A percentile compares a stretch with the other conserved stretches of the same genome.
phyloP scores from a whole-genome alignment of 805 yeast genomes.

The Starmera quercuum region DNA sequence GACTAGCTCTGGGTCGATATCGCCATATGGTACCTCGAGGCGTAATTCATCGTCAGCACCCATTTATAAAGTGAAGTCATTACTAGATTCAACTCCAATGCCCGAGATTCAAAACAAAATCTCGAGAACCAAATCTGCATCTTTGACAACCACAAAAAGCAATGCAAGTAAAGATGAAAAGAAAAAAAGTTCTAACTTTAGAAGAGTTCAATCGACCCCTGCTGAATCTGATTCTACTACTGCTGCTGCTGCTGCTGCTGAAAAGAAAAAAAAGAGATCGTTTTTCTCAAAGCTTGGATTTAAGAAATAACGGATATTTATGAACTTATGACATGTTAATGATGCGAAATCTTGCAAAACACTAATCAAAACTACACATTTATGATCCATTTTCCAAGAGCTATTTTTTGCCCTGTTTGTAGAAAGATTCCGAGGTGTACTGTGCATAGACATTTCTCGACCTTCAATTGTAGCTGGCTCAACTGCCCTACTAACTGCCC shows the following conservation, averaged over 20 bases:
- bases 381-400: no score
- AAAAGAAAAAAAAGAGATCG: background rate
- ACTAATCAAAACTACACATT: no score
- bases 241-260: background rate
- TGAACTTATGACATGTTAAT: no score
- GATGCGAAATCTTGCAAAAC: no score
- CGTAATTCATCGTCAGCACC: slow-evolving; percentile 7
- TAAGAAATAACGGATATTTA: background rate
- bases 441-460: no score
- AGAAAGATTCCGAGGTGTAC: no score
- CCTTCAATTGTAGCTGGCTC: no score
- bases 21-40: slow-evolving; percentile 6
- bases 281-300: slow-evolving; percentile 2
- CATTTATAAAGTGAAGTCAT: slow-evolving; percentile 16
- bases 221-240: background rate
- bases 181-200: background rate
- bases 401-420: no score
- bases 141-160: background rate
- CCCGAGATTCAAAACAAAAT: background rate
- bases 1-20: slow-evolving; percentile 1
- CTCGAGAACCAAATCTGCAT: background rate
- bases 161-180: background rate
- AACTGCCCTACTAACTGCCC: no score
- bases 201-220: background rate
- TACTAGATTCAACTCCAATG: slow-evolving; percentile 10